These are phyloP conservation scores for Phialocephala subalpina DNA, from an alignment of 2,329 filamentous ascomycete species.

Conservation along the genomic window DNA sequence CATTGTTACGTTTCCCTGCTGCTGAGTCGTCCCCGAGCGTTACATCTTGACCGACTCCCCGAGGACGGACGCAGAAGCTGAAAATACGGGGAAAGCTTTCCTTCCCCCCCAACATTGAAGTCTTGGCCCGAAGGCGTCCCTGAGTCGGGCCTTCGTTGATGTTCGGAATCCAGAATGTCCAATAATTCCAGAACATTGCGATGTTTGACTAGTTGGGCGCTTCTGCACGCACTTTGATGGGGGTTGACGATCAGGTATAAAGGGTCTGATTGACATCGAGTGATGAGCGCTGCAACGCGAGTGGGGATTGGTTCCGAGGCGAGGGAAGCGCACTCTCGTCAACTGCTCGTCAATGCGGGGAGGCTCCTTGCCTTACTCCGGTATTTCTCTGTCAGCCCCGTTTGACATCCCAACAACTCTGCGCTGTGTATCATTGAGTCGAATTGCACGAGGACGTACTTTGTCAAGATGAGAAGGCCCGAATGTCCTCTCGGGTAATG, in stretches of 20 bases:
- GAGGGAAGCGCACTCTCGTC: conserved; percentile 1
- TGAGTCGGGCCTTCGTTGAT: conserved; percentile 4
- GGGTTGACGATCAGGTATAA: background rate
- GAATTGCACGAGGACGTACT: conserved; percentile 1
- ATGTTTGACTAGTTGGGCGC: background rate
- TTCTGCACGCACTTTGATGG: background rate
- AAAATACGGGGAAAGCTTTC: background rate
- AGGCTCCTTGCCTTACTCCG: background rate
- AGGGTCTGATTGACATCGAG: conserved; percentile 1
- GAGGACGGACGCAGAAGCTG: background rate
- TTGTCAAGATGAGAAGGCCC: conserved; percentile 8
- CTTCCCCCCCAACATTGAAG: background rate
- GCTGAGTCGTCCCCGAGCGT: background rate
- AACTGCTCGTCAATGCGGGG: background rate
- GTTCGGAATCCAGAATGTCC: background rate
- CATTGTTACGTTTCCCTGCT: conserved; percentile 6
- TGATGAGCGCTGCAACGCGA: conserved; percentile 2
- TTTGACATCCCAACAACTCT: background rate
- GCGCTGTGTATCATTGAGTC: background rate
- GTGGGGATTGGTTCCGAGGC: background rate
- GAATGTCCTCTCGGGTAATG: conserved; percentile 5
- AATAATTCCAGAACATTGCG: background rate
- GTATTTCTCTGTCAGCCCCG: background rate
- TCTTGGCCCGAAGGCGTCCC: conserved; percentile 9
- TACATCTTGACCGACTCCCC: background rate